phyloP scores from a whole-genome alignment of 345 rosid species.

The Brassica juncea region DNA sequence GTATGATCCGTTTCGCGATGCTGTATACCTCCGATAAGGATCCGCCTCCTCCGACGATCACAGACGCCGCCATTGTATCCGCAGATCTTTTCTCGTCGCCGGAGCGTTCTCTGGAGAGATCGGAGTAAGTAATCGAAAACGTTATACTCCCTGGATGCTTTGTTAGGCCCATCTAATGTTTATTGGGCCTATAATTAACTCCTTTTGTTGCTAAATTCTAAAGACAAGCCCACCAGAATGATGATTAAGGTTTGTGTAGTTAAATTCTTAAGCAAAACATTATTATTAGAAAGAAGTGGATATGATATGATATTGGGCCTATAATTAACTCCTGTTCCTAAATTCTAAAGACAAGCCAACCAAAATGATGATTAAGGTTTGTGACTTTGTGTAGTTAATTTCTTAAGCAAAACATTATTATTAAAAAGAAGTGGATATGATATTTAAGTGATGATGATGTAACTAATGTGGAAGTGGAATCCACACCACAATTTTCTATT shows the following conservation, averaged over 20 bases:
- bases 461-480: constrained; percentile 19
- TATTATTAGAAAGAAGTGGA: background rate
- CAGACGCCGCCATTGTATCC: constrained; percentile 29
- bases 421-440: background rate
- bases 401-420: background rate
- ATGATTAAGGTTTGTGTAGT: background rate
- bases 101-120: background rate
- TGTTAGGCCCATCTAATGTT: background rate
- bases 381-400: background rate
- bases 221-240: no score
- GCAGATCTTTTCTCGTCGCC: background rate
- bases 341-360: no score
- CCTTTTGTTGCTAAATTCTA: background rate
- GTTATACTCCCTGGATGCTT: background rate
- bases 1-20: constrained; percentile 56
- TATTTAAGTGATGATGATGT: constrained; percentile 7
- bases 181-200: background rate
- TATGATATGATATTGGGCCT: background rate
- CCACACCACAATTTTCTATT: constrained; percentile 7
- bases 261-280: background rate
- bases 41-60: constrained; percentile 46
- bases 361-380: no score
- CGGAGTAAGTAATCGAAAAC: background rate
- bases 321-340: background rate
- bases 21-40: constrained; percentile 69